phyloP scores from a whole-genome alignment of 2,329 filamentous ascomycete genomes.

The Elsinoe batatas region DNA sequence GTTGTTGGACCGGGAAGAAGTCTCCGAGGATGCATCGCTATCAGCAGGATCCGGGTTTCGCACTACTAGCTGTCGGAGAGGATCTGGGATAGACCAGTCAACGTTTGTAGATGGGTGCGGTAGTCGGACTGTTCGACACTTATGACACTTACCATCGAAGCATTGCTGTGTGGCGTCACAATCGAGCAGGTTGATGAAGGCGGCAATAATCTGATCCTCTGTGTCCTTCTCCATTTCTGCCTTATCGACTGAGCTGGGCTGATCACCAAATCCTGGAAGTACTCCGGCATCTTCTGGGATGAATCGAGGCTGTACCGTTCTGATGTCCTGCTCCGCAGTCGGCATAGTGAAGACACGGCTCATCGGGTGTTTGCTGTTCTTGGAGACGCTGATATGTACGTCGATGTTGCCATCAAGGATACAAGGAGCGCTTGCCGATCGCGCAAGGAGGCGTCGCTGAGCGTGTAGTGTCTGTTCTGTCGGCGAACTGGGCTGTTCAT shows the following conservation, averaged over 20 bases:
- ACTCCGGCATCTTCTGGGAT: neutral
- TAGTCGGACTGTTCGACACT: neutral
- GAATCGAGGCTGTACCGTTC: neutral
- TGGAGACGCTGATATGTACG: neutral
- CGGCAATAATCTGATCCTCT: neutral
- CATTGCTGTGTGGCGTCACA: neutral
- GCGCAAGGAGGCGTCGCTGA: neutral
- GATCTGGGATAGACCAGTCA: neutral
- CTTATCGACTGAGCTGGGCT: neutral
- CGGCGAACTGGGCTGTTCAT: neutral
- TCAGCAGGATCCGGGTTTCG: neutral
- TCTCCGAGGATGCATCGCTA: neutral
- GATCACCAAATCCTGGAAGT: no score
- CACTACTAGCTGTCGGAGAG: neutral
- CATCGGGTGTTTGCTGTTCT: neutral
- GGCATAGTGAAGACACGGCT: conserved; percentile 3
- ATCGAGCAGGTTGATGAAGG: neutral
- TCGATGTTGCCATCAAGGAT: neutral
- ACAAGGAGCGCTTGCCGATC: neutral
- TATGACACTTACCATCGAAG: conserved; percentile 8
- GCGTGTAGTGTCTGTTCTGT: neutral
- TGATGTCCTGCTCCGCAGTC: neutral
- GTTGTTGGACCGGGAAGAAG: neutral
- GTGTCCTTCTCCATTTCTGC: neutral
- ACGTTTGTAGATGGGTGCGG: neutral